A percentile compares a stretch with the other conserved stretches of the same genome.
Conservation (phyloP, 345 rosid genomes). For the Raphanus sativus region DNA sequence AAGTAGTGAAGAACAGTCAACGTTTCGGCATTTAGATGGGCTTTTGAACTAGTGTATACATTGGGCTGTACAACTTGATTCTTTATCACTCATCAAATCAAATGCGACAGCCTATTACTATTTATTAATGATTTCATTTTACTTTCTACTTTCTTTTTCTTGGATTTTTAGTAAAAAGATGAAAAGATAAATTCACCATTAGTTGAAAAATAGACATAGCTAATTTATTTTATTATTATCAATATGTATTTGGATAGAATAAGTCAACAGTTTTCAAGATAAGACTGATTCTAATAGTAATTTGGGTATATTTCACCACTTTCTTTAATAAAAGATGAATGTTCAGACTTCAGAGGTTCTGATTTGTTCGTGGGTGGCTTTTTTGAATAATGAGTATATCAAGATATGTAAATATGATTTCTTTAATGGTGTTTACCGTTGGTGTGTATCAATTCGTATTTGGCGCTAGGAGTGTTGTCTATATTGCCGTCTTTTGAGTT, state of each 20-base stretch:
- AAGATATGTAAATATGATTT: conserved; percentile 24
- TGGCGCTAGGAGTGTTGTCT: conserved; percentile 40
- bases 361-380: neutral
- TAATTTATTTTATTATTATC: neutral
- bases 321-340: too few species aligned
- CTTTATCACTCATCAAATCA: neutral
- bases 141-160: neutral
- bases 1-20: neutral
- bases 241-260: neutral
- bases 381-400: conserved; percentile 5
- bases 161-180: neutral
- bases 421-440: conserved; percentile 29
- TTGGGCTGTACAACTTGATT: too few species aligned
- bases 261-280: neutral
- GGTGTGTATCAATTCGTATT: conserved; percentile 47
- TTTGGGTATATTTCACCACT: too few species aligned
- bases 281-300: too few species aligned
- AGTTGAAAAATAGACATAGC: neutral
- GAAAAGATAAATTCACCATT: neutral
- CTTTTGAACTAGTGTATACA: too few species aligned
- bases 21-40: neutral
- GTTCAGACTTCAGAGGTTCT: neutral
- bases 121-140: neutral
- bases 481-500: conserved; percentile 54
- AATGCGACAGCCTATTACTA: neutral